Conservation (phyloP, 805 yeast species). For the Priceomyces haplophilus region DNA sequence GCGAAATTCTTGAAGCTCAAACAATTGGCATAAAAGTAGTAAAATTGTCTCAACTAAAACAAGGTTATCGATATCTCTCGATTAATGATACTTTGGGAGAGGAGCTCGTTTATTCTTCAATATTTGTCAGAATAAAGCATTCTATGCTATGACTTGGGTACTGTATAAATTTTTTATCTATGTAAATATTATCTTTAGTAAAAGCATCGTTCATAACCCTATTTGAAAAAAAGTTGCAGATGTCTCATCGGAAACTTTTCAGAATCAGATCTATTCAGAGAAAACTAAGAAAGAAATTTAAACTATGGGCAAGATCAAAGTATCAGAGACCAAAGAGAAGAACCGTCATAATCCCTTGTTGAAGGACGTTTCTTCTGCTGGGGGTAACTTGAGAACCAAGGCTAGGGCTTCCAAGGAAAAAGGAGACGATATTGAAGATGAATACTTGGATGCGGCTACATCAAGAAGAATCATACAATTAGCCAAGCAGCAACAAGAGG, state of each 20-base stretch:
- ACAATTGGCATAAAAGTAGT: constrained; percentile 58
- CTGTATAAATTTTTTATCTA: background rate
- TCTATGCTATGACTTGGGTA: constrained; percentile 2
- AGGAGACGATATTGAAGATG: constrained; percentile 49
- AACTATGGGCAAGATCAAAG: constrained; percentile 65
- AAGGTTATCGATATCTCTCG: constrained; percentile 82
- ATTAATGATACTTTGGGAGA: constrained; percentile 79
- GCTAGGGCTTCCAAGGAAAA: constrained; percentile 26
- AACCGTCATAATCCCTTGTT: constrained; percentile 80
- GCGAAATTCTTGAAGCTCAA: constrained; percentile 24
- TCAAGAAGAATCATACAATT: constrained; percentile 84
- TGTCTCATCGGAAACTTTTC: constrained; percentile 6
- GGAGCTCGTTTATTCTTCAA: constrained; percentile 52
- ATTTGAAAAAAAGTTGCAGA: too few species aligned
- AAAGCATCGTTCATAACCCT: constrained; percentile 1
- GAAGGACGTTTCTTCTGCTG: constrained; percentile 70
- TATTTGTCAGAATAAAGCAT: constrained; percentile 41
- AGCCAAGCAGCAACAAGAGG: constrained; percentile 93
- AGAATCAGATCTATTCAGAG: background rate
- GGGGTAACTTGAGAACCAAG: constrained; percentile 60
- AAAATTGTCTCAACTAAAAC: constrained; percentile 59
- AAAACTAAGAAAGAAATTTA: background rate
- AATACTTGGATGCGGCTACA: constrained; percentile 71
- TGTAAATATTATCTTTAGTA: constrained; percentile 1
- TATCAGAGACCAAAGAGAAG: constrained; percentile 48